phyloP scores from a whole-genome alignment of 192 early-diverging fungal species.

The Gonapodya prolifera region DNA sequence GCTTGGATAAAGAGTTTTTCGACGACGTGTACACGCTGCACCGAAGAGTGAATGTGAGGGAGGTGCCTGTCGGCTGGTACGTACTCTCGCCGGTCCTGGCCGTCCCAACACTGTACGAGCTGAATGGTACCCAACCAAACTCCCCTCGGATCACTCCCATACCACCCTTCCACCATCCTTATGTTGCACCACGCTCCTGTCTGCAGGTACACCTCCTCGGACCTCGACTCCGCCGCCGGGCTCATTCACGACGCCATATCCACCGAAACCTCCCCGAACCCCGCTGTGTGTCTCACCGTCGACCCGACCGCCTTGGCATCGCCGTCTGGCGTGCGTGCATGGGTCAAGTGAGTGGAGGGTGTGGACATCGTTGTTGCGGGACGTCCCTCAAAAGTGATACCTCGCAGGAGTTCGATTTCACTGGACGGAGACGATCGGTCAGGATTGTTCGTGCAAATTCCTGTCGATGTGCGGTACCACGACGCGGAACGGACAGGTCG shows the following conservation, averaged over 20 bases:
- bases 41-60: conserved; percentile 75
- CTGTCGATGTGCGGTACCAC: conserved; percentile 78
- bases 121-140: too few relatives aligned
- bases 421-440: conserved; percentile 66
- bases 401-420: too few relatives aligned
- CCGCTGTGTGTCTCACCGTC: conserved; percentile 75
- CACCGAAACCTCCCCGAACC: conserved; percentile 58
- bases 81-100: conserved; percentile 20
- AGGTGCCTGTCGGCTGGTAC: conserved; percentile 93
- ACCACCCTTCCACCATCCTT: too few relatives aligned
- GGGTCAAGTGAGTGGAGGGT: too few relatives aligned
- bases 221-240: conserved; percentile 22
- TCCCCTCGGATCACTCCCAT: too few relatives aligned
- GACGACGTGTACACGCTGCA: conserved; percentile 74
- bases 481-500: conserved; percentile 75
- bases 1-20: conserved; percentile 79
- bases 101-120: background rate
- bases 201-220: conserved; percentile 62
- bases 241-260: conserved; percentile 37
- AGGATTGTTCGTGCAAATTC: conserved; percentile 74
- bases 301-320: conserved; percentile 59
- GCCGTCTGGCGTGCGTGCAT: too few relatives aligned
- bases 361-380: too few relatives aligned
- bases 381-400: too few relatives aligned
- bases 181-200: too few relatives aligned